phyloP scores from a whole-genome alignment of 768 basidiomycete genomes.

The Podaxis sp. region DNA sequence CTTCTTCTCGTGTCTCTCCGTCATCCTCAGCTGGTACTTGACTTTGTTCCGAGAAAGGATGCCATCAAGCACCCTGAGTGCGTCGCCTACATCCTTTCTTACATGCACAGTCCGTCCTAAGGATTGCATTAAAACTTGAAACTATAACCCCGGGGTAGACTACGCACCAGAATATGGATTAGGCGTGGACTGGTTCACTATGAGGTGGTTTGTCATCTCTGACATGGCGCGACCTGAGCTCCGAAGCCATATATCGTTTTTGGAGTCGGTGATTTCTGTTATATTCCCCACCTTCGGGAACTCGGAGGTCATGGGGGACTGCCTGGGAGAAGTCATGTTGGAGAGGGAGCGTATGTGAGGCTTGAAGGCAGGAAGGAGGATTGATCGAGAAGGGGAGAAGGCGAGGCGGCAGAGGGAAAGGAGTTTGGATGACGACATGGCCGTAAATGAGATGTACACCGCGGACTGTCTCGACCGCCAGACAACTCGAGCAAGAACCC shows the following conservation, averaged over 20 bases:
- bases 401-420: conserved; percentile 5
- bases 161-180: conserved; percentile 56
- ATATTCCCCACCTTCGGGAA: not conserved
- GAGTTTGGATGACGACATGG: conserved; percentile 13
- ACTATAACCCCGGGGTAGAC: conserved; percentile 1
- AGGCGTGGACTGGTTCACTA: conserved; percentile 20
- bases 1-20: conserved; percentile 78
- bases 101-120: conserved; percentile 66
- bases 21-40: conserved; percentile 42
- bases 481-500: not conserved
- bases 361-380: not conserved
- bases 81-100: conserved; percentile 41
- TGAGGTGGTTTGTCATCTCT: conserved; percentile 28
- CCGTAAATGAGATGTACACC: not conserved
- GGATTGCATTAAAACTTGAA: conserved; percentile 14
- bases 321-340: not conserved
- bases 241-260: conserved; percentile 41
- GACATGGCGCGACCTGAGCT: conserved; percentile 28
- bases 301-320: not conserved
- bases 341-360: not conserved
- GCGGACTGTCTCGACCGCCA: not conserved
- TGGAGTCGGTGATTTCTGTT: conserved; percentile 19
- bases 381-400: not conserved
- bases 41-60: conserved; percentile 61
- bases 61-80: conserved; percentile 49